A percentile compares a stretch with the other conserved stretches of the same genome.
Evolutionary conservation across 805 yeast species (phyloP).

Genomic region (Lachancea lanzarotensis): DNA sequence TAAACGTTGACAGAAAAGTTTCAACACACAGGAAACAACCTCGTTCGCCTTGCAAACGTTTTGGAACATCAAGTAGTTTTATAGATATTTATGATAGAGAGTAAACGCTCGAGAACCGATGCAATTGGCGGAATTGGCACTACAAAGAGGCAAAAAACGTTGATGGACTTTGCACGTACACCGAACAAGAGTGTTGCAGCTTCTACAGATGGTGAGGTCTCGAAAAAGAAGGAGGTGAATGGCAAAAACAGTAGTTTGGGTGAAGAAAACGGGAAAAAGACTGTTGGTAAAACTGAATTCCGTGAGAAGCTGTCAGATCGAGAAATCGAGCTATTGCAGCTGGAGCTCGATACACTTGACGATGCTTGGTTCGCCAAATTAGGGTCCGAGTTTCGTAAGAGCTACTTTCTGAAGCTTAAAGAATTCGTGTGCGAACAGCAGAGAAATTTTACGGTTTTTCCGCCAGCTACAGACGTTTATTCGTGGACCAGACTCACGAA

Average conservation of each 20-base stretch:
- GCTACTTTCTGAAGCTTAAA: conserved; percentile 74
- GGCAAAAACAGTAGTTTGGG: neutral
- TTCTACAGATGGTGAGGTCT: neutral
- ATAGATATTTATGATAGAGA: conserved; percentile 1
- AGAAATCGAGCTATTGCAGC: conserved; percentile 38
- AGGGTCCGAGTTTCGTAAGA: conserved; percentile 68
- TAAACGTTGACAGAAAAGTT: too few species aligned
- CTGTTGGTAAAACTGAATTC: conserved; percentile 9
- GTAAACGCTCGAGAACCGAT: conserved; percentile 5
- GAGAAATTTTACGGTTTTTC: conserved; percentile 54
- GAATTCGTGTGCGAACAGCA: conserved; percentile 48
- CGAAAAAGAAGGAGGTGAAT: neutral
- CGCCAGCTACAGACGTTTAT: conserved; percentile 69
- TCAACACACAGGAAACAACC: too few species aligned
- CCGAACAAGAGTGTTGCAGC: neutral
- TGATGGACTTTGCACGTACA: conserved; percentile 5
- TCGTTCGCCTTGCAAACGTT: too few species aligned
- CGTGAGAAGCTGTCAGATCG: conserved; percentile 11
- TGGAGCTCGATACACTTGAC: conserved; percentile 68
- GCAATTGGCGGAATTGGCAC: neutral
- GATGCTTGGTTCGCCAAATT: conserved; percentile 71
- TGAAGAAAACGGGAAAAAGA: neutral
- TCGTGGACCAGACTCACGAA: conserved; percentile 92
- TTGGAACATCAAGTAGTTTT: too few species aligned
- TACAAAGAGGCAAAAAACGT: conserved; percentile 6